Base-by-base conservation (phyloP, 108 stramenopile genomes). In the Skeletonema costatum region DNA sequence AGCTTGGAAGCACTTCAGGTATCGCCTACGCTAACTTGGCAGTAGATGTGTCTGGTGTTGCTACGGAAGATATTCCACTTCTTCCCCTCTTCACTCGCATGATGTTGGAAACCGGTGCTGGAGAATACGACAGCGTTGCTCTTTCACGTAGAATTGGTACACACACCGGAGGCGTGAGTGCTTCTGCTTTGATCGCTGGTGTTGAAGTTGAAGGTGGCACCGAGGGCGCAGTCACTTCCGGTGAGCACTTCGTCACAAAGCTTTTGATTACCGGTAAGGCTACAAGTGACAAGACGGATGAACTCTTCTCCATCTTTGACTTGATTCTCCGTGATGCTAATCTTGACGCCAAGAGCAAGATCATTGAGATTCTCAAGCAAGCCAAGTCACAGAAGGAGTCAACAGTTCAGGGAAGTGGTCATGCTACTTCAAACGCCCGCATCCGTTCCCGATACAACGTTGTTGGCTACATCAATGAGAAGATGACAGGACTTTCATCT, bases 351-450 rank as follows among this genome's bases (percentile, higher is more conserved):
- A 76, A 96, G 82, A 75, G 75, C 32, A 91, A 93, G 62, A 93
- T 97, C 17, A 82, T 99, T 46, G 98, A 99, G 80, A 94, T 99
- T 76, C 82, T 99, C 60, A 90, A 87, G 73, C 97, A 98, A 75
- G 73, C 85, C 17, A 94, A 93, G 70, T 86, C 91, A 14, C 59
- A 83, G 10, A 79, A 86, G 68, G 96, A 97, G 78, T 83, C 91
- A 0, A 59, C 73, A 36, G 84, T 97, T 32, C 85, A 91, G 66
- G 86, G 90, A 64, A 85, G 92, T 68, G 98, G 97, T 11, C 97
- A 98, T 73, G 67, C 89, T 0, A 89, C 80, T 48, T 90, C 93
- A n/a, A 93, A 93, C 79, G 85, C 87, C 21, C 77, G 94, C 31
- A 86, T 93, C 77, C 74, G 82, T 36, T 83, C 92, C n/a, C 80